Evolutionary conservation across 768 basidiomycete genomes (phyloP).

Genomic region (Leccinum obscurum): DNA sequence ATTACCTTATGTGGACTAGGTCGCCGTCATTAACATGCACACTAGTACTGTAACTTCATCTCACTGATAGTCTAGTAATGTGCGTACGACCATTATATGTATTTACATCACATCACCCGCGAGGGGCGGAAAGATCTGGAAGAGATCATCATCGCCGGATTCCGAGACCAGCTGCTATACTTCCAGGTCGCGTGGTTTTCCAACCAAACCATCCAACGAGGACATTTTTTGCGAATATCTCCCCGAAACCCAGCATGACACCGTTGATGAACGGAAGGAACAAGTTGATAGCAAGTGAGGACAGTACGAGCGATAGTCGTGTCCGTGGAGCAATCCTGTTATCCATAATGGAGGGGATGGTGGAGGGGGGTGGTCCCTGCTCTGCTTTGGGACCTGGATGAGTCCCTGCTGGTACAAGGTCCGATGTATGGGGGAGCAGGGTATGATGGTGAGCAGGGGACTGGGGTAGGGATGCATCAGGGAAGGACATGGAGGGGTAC

Average conservation of each 20-base stretch:
- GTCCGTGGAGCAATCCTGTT: conserved; percentile 62
- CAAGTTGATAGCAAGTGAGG: conserved; percentile 81
- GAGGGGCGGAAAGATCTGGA: neutral
- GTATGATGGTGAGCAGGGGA: conserved; percentile 37
- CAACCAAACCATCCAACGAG: conserved; percentile 54
- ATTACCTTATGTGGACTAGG: too few species aligned
- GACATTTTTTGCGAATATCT: conserved; percentile 86
- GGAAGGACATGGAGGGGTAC: conserved; percentile 79
- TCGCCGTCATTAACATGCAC: too few species aligned
- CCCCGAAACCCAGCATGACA: conserved; percentile 95
- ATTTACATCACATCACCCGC: conserved; percentile 3
- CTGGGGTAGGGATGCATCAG: conserved; percentile 58
- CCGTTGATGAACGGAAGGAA: conserved; percentile 89
- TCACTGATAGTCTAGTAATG: neutral
- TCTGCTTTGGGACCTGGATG: conserved; percentile 24
- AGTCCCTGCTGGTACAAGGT: conserved; percentile 8
- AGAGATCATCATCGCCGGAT: conserved; percentile 22
- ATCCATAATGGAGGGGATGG: conserved; percentile 73
- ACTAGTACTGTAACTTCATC: too few species aligned
- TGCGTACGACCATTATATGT: conserved; percentile 37
- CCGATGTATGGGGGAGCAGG: conserved; percentile 18
- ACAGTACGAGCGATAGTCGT: conserved; percentile 65
- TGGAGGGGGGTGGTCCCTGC: conserved; percentile 38
- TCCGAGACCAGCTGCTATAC: conserved; percentile 26
- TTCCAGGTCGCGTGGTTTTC: conserved; percentile 30